Base-by-base conservation (phyloP, 2,329 filamentous ascomycete genomes). In the Periconia macrospinosa region DNA sequence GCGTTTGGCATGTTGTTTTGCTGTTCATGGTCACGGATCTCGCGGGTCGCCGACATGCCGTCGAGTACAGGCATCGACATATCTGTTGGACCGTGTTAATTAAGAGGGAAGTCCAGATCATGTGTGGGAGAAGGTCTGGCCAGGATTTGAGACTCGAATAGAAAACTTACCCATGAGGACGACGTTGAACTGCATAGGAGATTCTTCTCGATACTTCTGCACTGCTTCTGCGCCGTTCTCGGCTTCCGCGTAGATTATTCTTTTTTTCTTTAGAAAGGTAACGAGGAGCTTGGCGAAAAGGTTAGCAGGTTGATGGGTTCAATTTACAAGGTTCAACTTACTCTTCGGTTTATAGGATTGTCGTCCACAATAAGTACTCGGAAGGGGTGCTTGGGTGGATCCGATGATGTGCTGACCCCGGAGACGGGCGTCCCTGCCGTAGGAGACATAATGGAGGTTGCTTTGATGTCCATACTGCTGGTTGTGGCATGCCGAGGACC, bases 1-100 rank as follows among this genome's bases (percentile, higher is more conserved):
- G 48, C 42, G 13, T 46, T 47, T 14, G 56, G 20, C 3, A 59
- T 27, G 20, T 55, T 54, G 11, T 60, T 20, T 18, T 62, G 54
- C 41, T 59, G 52, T 48, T 73, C 70, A 47, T 66, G 61, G 14
- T 67, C 55, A 3, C 72, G 69, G 27, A 74, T 73, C 0, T 64
- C 59, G 8, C 67, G 63, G 3, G 69, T 73, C 15, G 69, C 67
- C 8, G 62, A 62, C 59, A 73, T 67, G 1, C 71, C 70, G 52
- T 74, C 70, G 68, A 74, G 68, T 40, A 72, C 62, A 2, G 70
- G 70, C 70, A 73, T 73, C 1, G 69, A 71, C 51, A 73, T 66
- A 41, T 73, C 70, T 68, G 20, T 27, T 23, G n/a, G 6, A 19
- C 23, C 23, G 8, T 5, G 23, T 8, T 20, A 2, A 42, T 58